These are phyloP conservation scores for Pachysandra terminalis DNA, from an alignment of 164 flowering plant genomes.

Conservation along the genomic window DNA sequence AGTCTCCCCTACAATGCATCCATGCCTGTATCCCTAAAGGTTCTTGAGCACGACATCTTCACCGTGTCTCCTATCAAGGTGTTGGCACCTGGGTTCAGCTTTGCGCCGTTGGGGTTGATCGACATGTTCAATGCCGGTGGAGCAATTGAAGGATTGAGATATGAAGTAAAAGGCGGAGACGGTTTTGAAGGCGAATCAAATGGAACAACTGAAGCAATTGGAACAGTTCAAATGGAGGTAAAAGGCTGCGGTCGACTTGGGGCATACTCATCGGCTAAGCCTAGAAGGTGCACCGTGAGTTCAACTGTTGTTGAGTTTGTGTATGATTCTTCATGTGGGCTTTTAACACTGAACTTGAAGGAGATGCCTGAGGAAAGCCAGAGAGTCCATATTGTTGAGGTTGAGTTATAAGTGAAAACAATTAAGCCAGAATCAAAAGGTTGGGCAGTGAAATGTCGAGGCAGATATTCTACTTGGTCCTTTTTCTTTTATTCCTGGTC, in stretches of 20 bases:
- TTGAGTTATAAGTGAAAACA: slow-evolving; percentile 55
- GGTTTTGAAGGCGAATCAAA: slow-evolving; percentile 8
- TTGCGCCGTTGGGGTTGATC: slow-evolving; percentile 52
- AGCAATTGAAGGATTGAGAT: slow-evolving; percentile 35
- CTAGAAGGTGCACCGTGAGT: slow-evolving; percentile 53
- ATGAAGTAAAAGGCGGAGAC: slow-evolving; percentile 10
- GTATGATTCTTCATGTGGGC: slow-evolving; percentile 53
- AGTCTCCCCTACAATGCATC: slow-evolving; percentile 39
- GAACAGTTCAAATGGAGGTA: slow-evolving; percentile 36
- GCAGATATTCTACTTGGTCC: no score
- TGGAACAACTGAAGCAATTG: slow-evolving; percentile 7
- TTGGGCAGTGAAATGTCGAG: no score
- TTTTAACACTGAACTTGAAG: slow-evolving; percentile 44
- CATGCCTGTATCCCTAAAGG: slow-evolving; percentile 50
- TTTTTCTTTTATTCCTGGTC: no score
- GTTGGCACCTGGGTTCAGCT: slow-evolving; percentile 38
- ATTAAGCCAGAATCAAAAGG: slow-evolving; percentile 26
- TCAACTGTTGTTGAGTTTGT: slow-evolving; percentile 37
- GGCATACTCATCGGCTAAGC: slow-evolving; percentile 64
- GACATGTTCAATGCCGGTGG: slow-evolving; percentile 74
- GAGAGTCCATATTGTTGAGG: slow-evolving; percentile 39
- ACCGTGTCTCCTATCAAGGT: slow-evolving; percentile 53
- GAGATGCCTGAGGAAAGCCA: slow-evolving; percentile 47
- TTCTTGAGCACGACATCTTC: slow-evolving; percentile 50
- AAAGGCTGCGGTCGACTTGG: slow-evolving; percentile 88